Conservation (phyloP, 2,329 filamentous ascomycete genomes). For the Colletotrichum sp. region DNA sequence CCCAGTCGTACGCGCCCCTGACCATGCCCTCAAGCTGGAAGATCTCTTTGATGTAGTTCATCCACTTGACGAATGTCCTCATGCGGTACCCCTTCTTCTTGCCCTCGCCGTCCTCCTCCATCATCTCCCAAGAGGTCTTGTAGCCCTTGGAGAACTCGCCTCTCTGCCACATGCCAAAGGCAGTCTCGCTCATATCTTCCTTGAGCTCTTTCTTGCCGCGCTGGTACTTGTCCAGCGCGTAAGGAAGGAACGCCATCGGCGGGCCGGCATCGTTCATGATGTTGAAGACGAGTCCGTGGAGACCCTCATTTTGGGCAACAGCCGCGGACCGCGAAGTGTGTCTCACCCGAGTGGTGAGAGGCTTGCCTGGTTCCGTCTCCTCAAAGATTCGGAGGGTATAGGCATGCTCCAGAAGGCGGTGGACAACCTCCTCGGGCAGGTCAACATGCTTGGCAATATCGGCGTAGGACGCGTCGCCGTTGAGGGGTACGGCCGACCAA, state of each 20-base stretch:
- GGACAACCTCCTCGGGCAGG: slow-evolving; percentile 43
- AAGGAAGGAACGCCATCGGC: slow-evolving; percentile 38
- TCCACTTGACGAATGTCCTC: slow-evolving; percentile 43
- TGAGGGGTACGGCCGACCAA: slow-evolving; percentile 54
- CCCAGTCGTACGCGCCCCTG: slow-evolving; percentile 39
- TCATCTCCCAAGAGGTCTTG: slow-evolving; percentile 40
- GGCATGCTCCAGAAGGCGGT: slow-evolving; percentile 42
- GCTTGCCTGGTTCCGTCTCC: slow-evolving; percentile 21
- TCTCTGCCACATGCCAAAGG: slow-evolving; percentile 40
- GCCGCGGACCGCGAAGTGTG: slow-evolving; percentile 45
- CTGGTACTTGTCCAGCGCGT: slow-evolving; percentile 36
- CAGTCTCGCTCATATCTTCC: slow-evolving; percentile 38
- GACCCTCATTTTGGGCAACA: slow-evolving; percentile 34
- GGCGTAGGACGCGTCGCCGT: slow-evolving; percentile 46
- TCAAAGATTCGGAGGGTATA: slow-evolving; percentile 43
- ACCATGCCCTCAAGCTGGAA: slow-evolving; percentile 40
- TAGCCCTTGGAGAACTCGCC: slow-evolving; percentile 34
- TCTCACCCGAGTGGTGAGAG: slow-evolving; percentile 28
- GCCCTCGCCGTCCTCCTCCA: slow-evolving; percentile 45
- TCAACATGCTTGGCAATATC: slow-evolving; percentile 41
- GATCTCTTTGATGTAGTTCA: slow-evolving; percentile 44
- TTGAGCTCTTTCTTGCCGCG: slow-evolving; percentile 33
- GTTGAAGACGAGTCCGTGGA: slow-evolving; percentile 40
- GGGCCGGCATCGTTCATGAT: slow-evolving; percentile 42
- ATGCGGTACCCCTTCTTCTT: slow-evolving; percentile 41